These are phyloP conservation scores for Annulohypoxylon stygium DNA, from an alignment of 495 filamentous ascomycete species.

Conservation along the genomic window DNA sequence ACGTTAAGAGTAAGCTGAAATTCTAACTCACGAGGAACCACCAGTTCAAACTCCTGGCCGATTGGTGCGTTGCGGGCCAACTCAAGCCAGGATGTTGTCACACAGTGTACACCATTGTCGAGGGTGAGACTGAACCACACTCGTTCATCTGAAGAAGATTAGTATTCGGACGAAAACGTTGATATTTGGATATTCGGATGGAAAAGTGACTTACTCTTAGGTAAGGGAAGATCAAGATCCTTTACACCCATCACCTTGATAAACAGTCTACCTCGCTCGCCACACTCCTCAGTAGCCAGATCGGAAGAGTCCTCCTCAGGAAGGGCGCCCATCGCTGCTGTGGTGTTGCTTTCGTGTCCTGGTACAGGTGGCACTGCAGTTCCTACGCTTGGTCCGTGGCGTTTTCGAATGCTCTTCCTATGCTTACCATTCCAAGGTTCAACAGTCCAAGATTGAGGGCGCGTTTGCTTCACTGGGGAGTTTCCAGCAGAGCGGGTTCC, in stretches of 20 bases:
- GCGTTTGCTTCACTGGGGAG: slow-evolving; percentile 74
- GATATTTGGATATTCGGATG: slow-evolving; percentile 13
- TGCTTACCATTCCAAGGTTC: slow-evolving; percentile 94
- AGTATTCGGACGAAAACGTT: slow-evolving; percentile 39
- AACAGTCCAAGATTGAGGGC: slow-evolving; percentile 91
- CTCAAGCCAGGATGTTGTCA: slow-evolving; percentile 95
- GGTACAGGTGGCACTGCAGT: slow-evolving; percentile 86
- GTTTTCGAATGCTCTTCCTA: slow-evolving; percentile 74
- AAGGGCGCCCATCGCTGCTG: slow-evolving; percentile 69
- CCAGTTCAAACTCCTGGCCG: slow-evolving; percentile 97
- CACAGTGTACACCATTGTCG: slow-evolving; percentile 97
- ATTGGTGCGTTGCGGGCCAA: slow-evolving; percentile 93
- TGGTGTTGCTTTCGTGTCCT: slow-evolving; percentile 83
- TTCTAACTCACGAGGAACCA: slow-evolving; percentile 95
- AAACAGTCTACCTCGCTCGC: slow-evolving; percentile 92
- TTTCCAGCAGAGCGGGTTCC: slow-evolving; percentile 74
- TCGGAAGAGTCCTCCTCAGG: slow-evolving; percentile 68
- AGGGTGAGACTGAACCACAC: slow-evolving; percentile 94
- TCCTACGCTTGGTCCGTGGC: slow-evolving; percentile 53
- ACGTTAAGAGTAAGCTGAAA: slow-evolving; percentile 97
- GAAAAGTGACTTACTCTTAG: slow-evolving; percentile 74
- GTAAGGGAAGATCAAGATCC: slow-evolving; percentile 90
- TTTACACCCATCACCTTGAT: slow-evolving; percentile 98
- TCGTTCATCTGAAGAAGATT: slow-evolving; percentile 74
- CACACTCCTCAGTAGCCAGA: slow-evolving; percentile 76